Conservation (phyloP, 139 green algal species). For the Chlamydomonas asymmetrica region DNA sequence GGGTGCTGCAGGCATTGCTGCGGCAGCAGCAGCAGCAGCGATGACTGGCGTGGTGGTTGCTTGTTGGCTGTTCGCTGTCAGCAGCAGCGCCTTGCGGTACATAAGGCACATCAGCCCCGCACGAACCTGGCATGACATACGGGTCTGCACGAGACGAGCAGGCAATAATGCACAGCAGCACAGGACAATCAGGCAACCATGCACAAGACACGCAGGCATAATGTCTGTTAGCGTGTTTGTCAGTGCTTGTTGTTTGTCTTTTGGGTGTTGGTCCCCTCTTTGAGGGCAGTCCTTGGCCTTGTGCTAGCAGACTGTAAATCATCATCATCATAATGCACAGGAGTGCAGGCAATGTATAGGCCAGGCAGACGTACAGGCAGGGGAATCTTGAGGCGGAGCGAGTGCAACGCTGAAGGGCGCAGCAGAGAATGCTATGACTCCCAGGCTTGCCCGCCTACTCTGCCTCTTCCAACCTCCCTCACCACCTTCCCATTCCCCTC, state of each 20-base stretch:
- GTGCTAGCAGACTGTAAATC: background rate
- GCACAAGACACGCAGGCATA: background rate
- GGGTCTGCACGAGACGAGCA: slow-evolving; percentile 21
- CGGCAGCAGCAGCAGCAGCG: no score
- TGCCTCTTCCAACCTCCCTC: background rate
- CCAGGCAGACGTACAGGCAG: no score
- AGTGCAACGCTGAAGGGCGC: no score
- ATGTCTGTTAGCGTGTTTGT: background rate
- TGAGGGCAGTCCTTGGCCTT: background rate
- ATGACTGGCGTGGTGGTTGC: background rate
- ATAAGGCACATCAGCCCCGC: slow-evolving; percentile 61
- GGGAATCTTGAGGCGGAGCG: no score
- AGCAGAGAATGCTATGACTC: no score
- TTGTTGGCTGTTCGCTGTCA: slow-evolving; percentile 2
- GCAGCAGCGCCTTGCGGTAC: slow-evolving; percentile 66
- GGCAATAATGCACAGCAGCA: background rate
- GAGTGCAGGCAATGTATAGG: no score
- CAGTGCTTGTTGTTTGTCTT: background rate
- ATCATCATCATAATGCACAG: background rate
- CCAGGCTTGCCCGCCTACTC: no score
- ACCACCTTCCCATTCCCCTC: background rate
- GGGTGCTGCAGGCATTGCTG: no score
- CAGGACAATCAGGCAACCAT: background rate
- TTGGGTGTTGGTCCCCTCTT: background rate
- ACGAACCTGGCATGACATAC: slow-evolving; percentile 58